Evolutionary conservation across 345 rosid genomes (phyloP), one percentile per base, ranked within the genome.

Genomic region (Cardamine occulta): DNA sequence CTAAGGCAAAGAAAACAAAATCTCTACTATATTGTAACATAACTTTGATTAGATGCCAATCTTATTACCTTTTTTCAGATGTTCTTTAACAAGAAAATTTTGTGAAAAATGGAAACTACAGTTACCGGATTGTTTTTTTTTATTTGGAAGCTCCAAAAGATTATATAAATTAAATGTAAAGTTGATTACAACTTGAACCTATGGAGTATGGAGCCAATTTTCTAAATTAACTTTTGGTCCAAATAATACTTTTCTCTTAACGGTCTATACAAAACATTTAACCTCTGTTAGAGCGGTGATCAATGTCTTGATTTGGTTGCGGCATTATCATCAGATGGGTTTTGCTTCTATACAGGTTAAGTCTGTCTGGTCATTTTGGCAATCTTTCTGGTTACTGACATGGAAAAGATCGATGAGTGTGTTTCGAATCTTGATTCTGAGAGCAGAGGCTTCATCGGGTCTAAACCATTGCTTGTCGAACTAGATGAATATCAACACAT

Each of bases 391-490:
- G 26, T 40, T 70, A 56, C 83, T 80, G 24, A 40, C 76, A 64
- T 66, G 61, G 70, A 95, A 91, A 65, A 86, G 86, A 48, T 81
- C 61, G 60, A 78, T 10, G 23, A 95, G 94, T 59, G 85, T 68
- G 10, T 80, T 79, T 44, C 78, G 74, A 73, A 95, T 90, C 85
- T 84, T 88, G 69, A 4, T 61, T 78, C 98, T 89, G 88, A 95
- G 74, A 32, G 84, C 82, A 31, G 97, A 92, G 62, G 99, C 98
- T 71, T 90, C 88, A 79, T 88, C 88, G 2, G 97, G 97, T 75
- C 65, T 85, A 81, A 95, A 95, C 99, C 99, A 92, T 56, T 75
- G 74, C 82, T 82, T 87, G 79, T 96, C 90, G 69, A 95, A 88
- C 99, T 95, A 70, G n/a, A 67, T 19, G 5, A 63, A 62, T 21